These are phyloP conservation scores for Piper betle DNA, from an alignment of 164 flowering plant species.

Conservation along the genomic window DNA sequence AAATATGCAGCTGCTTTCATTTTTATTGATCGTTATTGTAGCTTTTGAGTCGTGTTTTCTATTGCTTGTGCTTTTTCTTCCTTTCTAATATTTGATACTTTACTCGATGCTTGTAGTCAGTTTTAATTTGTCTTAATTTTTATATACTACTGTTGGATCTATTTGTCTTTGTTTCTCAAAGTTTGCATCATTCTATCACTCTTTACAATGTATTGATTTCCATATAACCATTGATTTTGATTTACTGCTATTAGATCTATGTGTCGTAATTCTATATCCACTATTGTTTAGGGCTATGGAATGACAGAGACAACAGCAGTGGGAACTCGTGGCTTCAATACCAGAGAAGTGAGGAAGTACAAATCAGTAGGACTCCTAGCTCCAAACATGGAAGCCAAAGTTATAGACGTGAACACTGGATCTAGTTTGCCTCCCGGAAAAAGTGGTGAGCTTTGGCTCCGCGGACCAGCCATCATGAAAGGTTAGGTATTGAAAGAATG, in stretches of 20 bases:
- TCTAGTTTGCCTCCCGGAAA: slow-evolving; percentile 46
- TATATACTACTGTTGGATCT: no score
- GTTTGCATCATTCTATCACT: no score
- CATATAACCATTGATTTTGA: background rate
- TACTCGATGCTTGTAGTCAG: no score
- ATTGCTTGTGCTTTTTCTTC: no score
- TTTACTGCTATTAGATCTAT: background rate
- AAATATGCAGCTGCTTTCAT: no score
- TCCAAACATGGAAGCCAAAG: slow-evolving; percentile 68
- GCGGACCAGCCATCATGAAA: slow-evolving; percentile 67
- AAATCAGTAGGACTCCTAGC: slow-evolving; percentile 64
- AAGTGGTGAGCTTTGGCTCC: slow-evolving; percentile 63
- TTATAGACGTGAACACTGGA: slow-evolving; percentile 42
- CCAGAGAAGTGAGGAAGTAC: slow-evolving; percentile 25
- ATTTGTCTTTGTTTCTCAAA: no score
- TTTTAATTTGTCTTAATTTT: no score
- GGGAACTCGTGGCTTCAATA: slow-evolving; percentile 72
- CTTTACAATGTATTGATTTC: no score
- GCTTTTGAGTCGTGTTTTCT: no score
- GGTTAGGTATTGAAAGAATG: slow-evolving; percentile 21
- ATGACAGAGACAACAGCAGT: slow-evolving; percentile 83
- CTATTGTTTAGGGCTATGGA: slow-evolving; percentile 59
- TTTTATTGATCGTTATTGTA: no score
- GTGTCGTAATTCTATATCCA: background rate
- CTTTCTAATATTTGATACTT: no score